Evolutionary conservation across 2,329 filamentous ascomycete species (phyloP).

Genomic region (Cordyceps farinosa): DNA sequence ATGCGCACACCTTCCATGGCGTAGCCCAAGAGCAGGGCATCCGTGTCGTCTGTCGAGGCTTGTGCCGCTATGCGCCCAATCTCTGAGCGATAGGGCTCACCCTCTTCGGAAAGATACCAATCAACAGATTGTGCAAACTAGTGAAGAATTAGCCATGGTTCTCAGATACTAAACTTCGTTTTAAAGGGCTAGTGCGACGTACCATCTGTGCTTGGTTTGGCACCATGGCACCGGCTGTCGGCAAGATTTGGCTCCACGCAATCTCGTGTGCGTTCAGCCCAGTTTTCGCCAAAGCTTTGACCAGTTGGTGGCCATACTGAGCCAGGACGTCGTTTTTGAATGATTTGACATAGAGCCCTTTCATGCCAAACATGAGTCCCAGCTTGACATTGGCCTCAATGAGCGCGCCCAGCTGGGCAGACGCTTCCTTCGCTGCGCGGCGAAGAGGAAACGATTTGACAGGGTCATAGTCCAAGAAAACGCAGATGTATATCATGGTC

Average conservation of each 20-base stretch:
- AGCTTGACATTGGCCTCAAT: constrained; percentile 62
- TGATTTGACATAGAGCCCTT: constrained; percentile 47
- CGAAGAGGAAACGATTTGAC: constrained; percentile 63
- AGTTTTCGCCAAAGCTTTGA: constrained; percentile 61
- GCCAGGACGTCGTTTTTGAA: constrained; percentile 53
- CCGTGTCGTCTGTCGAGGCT: constrained; percentile 53
- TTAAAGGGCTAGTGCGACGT: constrained; percentile 27
- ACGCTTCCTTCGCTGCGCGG: constrained; percentile 54
- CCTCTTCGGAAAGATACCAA: constrained; percentile 21
- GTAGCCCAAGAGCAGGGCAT: constrained; percentile 64
- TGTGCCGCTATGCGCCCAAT: constrained; percentile 58
- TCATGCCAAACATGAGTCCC: constrained; percentile 5
- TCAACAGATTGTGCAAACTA: constrained; percentile 14
- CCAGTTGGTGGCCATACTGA: constrained; percentile 61
- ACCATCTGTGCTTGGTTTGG: constrained; percentile 68
- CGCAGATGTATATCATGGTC: constrained; percentile 59
- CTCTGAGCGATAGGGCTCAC: constrained; percentile 53
- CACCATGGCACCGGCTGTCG: constrained; percentile 62
- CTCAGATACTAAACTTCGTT: no score
- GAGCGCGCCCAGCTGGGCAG: constrained; percentile 55
- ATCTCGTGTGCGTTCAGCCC: constrained; percentile 63
- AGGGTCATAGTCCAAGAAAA: constrained; percentile 65
- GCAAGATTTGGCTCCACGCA: constrained; percentile 67
- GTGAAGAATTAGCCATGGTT: not conserved
- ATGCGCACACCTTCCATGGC: constrained; percentile 69